Evolutionary conservation across 2,329 filamentous ascomycete species (phyloP).

Genomic region (Arthrobotrys conoides): DNA sequence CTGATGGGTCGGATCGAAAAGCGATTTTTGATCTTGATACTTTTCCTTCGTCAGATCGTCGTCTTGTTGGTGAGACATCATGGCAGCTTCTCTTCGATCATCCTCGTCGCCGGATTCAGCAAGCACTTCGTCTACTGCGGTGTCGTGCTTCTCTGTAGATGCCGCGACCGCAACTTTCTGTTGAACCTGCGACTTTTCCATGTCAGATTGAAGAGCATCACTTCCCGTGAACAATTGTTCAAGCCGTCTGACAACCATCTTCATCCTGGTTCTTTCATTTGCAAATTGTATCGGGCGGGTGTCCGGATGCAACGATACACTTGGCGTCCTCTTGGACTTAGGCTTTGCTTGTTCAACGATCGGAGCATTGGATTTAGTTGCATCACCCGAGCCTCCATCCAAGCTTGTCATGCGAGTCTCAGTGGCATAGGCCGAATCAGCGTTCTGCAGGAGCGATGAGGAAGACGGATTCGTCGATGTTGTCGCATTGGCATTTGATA

Average conservation of each 20-base stretch:
- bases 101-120: slow-evolving; percentile 64
- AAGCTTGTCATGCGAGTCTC: slow-evolving; percentile 66
- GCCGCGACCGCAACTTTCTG: slow-evolving; percentile 70
- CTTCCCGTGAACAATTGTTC: slow-evolving; percentile 87
- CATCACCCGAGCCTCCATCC: slow-evolving; percentile 38
- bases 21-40: slow-evolving; percentile 40
- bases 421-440: slow-evolving; percentile 76
- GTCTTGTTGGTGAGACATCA: slow-evolving; percentile 64
- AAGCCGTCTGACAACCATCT: slow-evolving; percentile 79
- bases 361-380: slow-evolving; percentile 3
- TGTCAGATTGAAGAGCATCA: slow-evolving; percentile 68
- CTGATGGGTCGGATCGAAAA: slow-evolving; percentile 71
- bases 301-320: slow-evolving; percentile 7
- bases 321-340: slow-evolving; percentile 8
- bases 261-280: slow-evolving; percentile 79
- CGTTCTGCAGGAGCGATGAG: slow-evolving; percentile 56
- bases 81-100: slow-evolving; percentile 68
- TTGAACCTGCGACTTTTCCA: slow-evolving; percentile 65
- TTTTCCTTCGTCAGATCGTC: slow-evolving; percentile 59
- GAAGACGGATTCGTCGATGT: slow-evolving; percentile 64
- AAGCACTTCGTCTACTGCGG: slow-evolving; percentile 55
- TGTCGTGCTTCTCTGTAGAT: slow-evolving; percentile 66
- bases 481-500: slow-evolving; percentile 70
- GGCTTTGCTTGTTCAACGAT: not conserved
- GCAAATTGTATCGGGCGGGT: slow-evolving; percentile 64